A percentile compares a stretch with the other conserved stretches of the same genome.
Conservation (phyloP, 768 basidiomycete species). For the Pisolithus microcarpus region DNA sequence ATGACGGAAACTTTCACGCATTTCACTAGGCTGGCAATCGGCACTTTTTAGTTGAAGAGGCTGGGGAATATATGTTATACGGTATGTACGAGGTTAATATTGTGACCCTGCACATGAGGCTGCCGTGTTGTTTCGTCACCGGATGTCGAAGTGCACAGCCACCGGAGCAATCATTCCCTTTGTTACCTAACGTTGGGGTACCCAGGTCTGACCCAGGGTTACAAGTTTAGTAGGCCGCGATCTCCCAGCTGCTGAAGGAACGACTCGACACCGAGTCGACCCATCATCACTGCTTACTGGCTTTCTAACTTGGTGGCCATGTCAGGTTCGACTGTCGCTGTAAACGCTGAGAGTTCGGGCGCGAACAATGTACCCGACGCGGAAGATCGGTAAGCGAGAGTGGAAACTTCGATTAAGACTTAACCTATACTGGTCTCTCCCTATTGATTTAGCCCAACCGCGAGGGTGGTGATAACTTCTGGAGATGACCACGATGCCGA, state of each 20-base stretch:
- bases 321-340: constrained; percentile 12
- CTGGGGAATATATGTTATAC: background rate
- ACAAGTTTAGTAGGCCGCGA: background rate
- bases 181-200: background rate
- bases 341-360: constrained; percentile 7
- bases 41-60: too few species aligned
- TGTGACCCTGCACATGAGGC: constrained; percentile 2
- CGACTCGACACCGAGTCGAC: background rate
- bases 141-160: background rate
- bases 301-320: constrained; percentile 9
- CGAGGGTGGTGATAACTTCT: constrained; percentile 44
- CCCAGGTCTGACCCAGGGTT: background rate
- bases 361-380: constrained; percentile 16
- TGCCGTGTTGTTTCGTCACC: background rate
- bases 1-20: too few species aligned
- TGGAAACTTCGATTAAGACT: background rate
- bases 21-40: too few species aligned
- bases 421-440: constrained; percentile 1
- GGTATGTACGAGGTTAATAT: background rate
- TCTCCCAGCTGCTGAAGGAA: too few species aligned
- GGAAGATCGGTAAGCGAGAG: constrained; percentile 19
- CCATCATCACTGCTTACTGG: background rate
- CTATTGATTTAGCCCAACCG: constrained; percentile 19
- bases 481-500: constrained; percentile 9
- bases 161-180: background rate